Conservation (phyloP, 2,329 filamentous ascomycete genomes). For the Colletotrichum paranaense region DNA sequence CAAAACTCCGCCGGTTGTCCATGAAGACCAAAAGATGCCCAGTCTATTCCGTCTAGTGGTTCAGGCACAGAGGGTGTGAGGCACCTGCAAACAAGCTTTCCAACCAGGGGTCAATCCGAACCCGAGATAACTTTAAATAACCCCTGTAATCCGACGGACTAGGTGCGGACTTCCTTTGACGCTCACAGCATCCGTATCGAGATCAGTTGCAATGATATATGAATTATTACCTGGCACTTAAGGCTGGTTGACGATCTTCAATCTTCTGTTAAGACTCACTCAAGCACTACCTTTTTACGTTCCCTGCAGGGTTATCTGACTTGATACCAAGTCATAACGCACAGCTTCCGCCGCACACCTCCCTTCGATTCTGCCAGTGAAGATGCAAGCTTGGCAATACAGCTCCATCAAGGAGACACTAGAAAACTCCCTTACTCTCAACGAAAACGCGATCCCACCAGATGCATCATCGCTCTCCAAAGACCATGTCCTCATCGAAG, state of each 20-base stretch:
- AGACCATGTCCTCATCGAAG: too few species aligned
- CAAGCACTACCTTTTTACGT: too few species aligned
- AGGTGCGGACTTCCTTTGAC: background rate
- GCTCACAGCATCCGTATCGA: background rate
- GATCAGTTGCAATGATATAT: background rate
- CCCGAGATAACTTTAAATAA: background rate
- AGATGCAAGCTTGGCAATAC: too few species aligned
- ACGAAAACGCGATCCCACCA: too few species aligned
- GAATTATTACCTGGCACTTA: background rate
- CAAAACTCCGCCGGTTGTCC: background rate
- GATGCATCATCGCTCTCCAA: too few species aligned
- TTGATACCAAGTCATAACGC: too few species aligned
- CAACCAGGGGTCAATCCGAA: background rate
- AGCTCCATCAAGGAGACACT: too few species aligned
- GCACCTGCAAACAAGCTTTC: background rate
- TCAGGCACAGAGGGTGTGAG: background rate
- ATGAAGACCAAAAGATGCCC: background rate
- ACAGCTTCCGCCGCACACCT: too few species aligned
- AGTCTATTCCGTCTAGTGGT: background rate
- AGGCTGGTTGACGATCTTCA: background rate
- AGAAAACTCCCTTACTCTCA: too few species aligned
- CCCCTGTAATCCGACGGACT: background rate
- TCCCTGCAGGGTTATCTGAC: too few species aligned
- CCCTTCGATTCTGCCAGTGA: too few species aligned
- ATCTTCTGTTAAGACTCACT: too few species aligned